phyloP scores from a whole-genome alignment of 768 basidiomycete species.

The Pseudohyphozyma bogoriensis region DNA sequence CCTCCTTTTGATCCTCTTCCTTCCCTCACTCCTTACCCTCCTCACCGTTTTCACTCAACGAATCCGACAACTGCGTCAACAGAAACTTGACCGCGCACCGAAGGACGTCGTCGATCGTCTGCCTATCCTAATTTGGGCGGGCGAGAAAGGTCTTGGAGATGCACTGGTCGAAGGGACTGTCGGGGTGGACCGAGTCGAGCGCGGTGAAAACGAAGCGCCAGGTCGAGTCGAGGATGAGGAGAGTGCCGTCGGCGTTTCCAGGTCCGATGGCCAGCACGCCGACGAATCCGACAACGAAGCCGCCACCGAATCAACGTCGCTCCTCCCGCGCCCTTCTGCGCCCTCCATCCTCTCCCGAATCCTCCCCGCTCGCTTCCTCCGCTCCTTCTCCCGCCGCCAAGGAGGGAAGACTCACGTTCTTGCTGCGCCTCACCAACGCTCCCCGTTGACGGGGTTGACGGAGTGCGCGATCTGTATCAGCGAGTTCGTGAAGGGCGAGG shows the following conservation, averaged over 20 bases:
- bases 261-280: no score
- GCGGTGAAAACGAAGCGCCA: not conserved
- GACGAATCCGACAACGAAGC: not conserved
- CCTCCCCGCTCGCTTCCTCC: not conserved
- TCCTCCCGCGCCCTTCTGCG: constrained; percentile 11
- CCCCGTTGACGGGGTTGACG: not conserved
- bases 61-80: constrained; percentile 57
- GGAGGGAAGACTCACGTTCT: constrained; percentile 1
- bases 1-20: constrained; percentile 64
- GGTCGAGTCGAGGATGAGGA: constrained; percentile 26
- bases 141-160: constrained; percentile 42
- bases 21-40: constrained; percentile 81
- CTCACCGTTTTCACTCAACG: constrained; percentile 82
- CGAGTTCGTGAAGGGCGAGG: constrained; percentile 72
- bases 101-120: constrained; percentile 66
- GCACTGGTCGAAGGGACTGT: constrained; percentile 39
- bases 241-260: constrained; percentile 23
- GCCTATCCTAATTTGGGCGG: constrained; percentile 65
- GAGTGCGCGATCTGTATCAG: constrained; percentile 92
- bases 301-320: constrained; percentile 18
- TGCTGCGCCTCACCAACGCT: constrained; percentile 2
- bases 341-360: not conserved
- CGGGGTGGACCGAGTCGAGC: constrained; percentile 42
- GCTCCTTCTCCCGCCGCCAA: not conserved
- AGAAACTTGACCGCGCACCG: constrained; percentile 68